phyloP scores from a whole-genome alignment of 208 protist species.

The Crithidia fasciculata region DNA sequence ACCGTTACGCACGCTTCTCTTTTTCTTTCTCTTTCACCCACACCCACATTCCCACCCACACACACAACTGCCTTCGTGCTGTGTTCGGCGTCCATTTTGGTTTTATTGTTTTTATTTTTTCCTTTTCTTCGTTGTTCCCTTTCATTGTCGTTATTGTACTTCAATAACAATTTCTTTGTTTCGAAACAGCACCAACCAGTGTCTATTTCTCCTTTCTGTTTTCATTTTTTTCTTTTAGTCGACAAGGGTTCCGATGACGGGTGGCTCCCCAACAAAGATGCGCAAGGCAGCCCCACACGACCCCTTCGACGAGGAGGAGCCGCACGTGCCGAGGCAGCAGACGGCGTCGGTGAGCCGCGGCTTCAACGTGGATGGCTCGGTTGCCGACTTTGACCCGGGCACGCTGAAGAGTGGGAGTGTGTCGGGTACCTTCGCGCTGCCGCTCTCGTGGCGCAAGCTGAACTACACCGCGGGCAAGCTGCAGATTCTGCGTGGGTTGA shows the following conservation, averaged over 20 bases:
- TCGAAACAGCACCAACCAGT: no score
- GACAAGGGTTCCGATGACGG: neutral
- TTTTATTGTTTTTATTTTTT: neutral
- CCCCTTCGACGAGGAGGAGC: slow-evolving; percentile 1
- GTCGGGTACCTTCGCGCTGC: slow-evolving; percentile 51
- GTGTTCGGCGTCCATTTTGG: neutral
- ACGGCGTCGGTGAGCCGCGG: slow-evolving; percentile 20
- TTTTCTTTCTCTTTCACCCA: neutral
- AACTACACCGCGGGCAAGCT: slow-evolving; percentile 51
- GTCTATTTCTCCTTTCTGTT: no score
- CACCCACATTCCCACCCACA: neutral
- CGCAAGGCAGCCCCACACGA: neutral
- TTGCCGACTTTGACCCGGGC: slow-evolving; percentile 50
- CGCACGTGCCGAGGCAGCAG: neutral
- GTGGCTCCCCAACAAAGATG: neutral
- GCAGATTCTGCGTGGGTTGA: slow-evolving; percentile 70
- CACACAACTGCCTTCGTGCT: neutral
- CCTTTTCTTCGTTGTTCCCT: neutral
- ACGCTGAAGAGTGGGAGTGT: slow-evolving; percentile 39
- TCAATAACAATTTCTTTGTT: no score
- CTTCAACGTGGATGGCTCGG: slow-evolving; percentile 46
- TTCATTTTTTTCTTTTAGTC: no score
- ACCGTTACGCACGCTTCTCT: neutral
- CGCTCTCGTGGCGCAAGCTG: slow-evolving; percentile 77
- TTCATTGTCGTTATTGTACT: neutral